Percentiles rank a stretch among this genome's conserved stretches.
Evolutionary conservation across 805 yeast genomes (phyloP).

Genomic region (Jamesozyma hellenica): DNA sequence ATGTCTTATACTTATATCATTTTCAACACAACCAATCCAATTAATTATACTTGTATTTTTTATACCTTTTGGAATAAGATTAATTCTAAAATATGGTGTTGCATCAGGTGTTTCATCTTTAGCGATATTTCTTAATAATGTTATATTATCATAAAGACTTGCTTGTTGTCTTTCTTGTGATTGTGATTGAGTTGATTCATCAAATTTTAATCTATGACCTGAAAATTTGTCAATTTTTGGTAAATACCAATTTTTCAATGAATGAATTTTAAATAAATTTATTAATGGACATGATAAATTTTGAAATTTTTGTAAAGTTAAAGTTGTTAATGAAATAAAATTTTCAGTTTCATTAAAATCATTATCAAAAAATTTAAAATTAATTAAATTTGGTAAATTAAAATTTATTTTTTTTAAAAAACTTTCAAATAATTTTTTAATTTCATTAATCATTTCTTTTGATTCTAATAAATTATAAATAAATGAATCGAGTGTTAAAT

Average conservation of each 20-base stretch:
- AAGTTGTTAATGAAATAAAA: slow-evolving; percentile 15
- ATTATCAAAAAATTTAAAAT: slow-evolving; percentile 7
- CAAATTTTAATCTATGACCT: slow-evolving; percentile 21
- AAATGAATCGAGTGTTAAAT: slow-evolving; percentile 16
- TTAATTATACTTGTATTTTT: slow-evolving; percentile 13
- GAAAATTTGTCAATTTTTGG: slow-evolving; percentile 14
- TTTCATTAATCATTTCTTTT: neutral
- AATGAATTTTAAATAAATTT: slow-evolving; percentile 16
- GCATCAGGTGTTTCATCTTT: slow-evolving; percentile 18
- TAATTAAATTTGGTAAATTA: slow-evolving; percentile 9
- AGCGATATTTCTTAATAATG: slow-evolving; percentile 12
- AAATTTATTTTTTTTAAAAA: slow-evolving; percentile 8
- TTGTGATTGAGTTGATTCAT: slow-evolving; percentile 11
- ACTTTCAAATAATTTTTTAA: slow-evolving; percentile 6
- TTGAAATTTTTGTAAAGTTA: slow-evolving; percentile 11
- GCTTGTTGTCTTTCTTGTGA: slow-evolving; percentile 8
- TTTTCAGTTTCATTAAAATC: slow-evolving; percentile 11
- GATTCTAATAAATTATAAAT: slow-evolving; percentile 8
- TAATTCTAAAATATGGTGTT: slow-evolving; percentile 16
- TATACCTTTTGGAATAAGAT: slow-evolving; percentile 18
- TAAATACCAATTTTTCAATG: slow-evolving; percentile 20
- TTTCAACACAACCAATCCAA: slow-evolving; percentile 11
- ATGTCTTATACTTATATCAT: slow-evolving; percentile 1
- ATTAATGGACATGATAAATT: slow-evolving; percentile 7
- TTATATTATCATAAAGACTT: slow-evolving; percentile 10